These are phyloP conservation scores for Volvox carteri DNA, from an alignment of 163 green algal genomes.

Conservation along the genomic window DNA sequence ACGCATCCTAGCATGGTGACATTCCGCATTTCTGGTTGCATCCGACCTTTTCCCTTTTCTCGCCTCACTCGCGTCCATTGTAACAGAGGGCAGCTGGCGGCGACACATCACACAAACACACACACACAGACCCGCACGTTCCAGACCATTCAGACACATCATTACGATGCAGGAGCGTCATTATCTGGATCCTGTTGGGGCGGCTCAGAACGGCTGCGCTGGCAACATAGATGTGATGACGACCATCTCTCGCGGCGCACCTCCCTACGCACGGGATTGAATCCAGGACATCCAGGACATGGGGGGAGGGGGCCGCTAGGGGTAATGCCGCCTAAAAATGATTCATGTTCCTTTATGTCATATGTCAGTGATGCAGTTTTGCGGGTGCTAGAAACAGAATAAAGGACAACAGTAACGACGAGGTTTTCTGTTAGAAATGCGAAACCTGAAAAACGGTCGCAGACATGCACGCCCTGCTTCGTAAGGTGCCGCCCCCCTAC, in stretches of 20 bases:
- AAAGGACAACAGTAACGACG: neutral
- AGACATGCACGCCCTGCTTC: neutral
- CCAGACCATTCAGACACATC: too few species aligned
- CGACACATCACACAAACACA: too few species aligned
- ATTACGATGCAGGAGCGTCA: too few species aligned
- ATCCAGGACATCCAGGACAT: neutral
- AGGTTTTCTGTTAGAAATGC: neutral
- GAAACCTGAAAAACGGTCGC: neutral
- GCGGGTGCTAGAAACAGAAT: neutral
- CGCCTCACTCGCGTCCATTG: too few species aligned
- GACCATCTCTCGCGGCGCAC: conserved; percentile 16
- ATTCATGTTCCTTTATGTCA: neutral
- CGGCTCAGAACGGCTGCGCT: conserved; percentile 24
- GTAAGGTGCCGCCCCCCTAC: neutral
- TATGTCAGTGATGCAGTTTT: neutral
- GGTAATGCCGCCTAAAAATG: too few species aligned
- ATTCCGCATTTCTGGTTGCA: too few species aligned
- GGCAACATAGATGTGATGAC: conserved; percentile 26
- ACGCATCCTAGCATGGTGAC: too few species aligned
- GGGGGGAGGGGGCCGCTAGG: neutral
- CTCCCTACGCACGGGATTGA: neutral
- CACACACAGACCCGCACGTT: too few species aligned
- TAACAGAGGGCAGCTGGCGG: too few species aligned
- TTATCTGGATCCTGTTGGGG: too few species aligned
- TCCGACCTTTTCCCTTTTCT: too few species aligned